Evolutionary conservation across 2,329 filamentous ascomycete genomes (phyloP), one percentile per base, ranked within the genome.

Genomic region (Orbilia quercus): DNA sequence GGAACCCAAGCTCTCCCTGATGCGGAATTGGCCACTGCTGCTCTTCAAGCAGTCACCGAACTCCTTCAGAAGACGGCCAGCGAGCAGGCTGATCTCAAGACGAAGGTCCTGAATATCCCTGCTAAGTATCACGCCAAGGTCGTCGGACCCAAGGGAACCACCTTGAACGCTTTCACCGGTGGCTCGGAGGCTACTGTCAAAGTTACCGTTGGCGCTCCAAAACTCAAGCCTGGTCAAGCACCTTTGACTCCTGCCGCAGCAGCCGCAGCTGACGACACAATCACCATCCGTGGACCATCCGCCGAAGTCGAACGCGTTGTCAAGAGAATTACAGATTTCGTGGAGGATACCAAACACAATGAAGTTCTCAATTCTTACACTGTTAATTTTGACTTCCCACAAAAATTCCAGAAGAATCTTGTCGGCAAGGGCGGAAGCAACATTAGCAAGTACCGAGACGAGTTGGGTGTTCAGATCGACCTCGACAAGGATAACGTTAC

Each of bases 401-500:
- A 96, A 80, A 96, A 96, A 82, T 96, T 88, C 79, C 92, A 93
- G 75, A 96, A 96, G 81, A 90, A 96, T 80, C 86, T 90, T 22
- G 89, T 90, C 74, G 88, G 88, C 70, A 86, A 86, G 78, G 84
- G 85, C 40, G 88, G 88, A 57, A 87, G 89, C 77, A 90, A 89
- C 80, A 89, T 90, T 80, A 88, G 87, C 79, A 87, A 88, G 77
- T 82, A 89, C 48, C 86, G 88, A 31, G 88, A 90, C 44, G 88
- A 90, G 78, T 88, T 88, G 70, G 88, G 90, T 78, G 88, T 90
- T 50, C 87, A 90, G 70, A 89, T 99, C 75, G 92, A 97, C 81
- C 90, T 98, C 40, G 89, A 96, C 76, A 91, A 97, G 78, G 95
- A 95, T 76, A 93, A 93, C 82, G 92, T 98, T 54, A 92, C 96